Evolutionary conservation across 495 filamentous ascomycete species (phyloP).

Genomic region (Cenococcum geophilum): DNA sequence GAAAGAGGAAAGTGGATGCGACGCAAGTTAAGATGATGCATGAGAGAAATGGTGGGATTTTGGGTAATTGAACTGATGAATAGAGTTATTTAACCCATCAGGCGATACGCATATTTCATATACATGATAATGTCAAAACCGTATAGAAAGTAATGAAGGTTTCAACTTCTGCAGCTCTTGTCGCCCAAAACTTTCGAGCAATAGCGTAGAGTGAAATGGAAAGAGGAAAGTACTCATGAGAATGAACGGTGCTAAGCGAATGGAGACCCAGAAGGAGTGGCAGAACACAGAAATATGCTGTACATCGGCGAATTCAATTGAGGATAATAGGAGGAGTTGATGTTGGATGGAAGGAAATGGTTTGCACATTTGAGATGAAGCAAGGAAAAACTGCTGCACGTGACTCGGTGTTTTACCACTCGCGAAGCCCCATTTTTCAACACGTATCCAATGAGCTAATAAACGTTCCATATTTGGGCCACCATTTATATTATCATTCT

Average conservation of each 20-base stretch:
- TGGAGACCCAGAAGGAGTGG: no score
- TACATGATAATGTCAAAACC: background rate
- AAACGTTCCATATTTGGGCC: no score
- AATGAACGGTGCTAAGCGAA: no score
- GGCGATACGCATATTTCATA: no score
- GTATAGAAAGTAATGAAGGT: background rate
- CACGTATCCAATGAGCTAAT: background rate
- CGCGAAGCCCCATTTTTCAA: background rate
- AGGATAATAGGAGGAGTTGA: background rate
- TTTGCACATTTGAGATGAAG: background rate
- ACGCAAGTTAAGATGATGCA: background rate
- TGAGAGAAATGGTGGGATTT: background rate
- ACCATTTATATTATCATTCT: no score
- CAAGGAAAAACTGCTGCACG: background rate
- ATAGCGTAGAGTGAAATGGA: background rate
- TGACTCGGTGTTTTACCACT: background rate
- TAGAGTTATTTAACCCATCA: no score
- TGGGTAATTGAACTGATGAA: no score
- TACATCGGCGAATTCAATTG: no score
- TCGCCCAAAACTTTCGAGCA: background rate
- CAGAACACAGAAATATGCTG: no score
- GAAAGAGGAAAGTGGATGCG: no score
- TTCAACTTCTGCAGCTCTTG: background rate
- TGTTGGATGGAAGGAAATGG: slow-evolving; percentile 3
- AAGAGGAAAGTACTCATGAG: background rate